A percentile compares a stretch with the other conserved stretches of the same genome.
phyloP scores from a whole-genome alignment of 129 eudicot genomes.

The Kitagawia praeruptora region DNA sequence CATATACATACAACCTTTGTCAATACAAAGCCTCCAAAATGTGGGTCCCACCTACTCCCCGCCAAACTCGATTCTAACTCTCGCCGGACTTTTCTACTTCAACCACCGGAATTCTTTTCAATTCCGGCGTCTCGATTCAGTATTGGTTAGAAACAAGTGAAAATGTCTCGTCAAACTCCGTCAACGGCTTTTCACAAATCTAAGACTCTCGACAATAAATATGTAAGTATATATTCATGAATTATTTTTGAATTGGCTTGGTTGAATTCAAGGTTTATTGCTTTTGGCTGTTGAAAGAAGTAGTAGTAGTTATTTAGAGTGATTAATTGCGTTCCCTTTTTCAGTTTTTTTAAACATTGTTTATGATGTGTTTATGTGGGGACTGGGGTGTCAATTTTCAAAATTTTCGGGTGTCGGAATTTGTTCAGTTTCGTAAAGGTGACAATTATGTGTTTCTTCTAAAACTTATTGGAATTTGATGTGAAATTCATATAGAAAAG shows the following conservation, averaged over 20 bases:
- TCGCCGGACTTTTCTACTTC: neutral
- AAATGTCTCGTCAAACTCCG: constrained; percentile 69
- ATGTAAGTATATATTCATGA: constrained; percentile 34
- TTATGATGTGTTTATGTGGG: neutral
- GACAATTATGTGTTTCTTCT: neutral
- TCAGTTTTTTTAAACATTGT: neutral
- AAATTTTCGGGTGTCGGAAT: neutral
- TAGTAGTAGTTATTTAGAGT: too few relatives aligned
- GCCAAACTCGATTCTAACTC: too few relatives aligned
- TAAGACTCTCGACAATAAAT: constrained; percentile 90
- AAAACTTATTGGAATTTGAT: neutral
- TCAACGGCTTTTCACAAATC: constrained; percentile 68
- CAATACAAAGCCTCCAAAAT: neutral
- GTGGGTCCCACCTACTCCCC: neutral
- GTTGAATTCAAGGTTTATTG: neutral
- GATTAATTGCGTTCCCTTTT: neutral
- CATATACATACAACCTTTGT: neutral
- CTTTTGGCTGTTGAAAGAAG: neutral
- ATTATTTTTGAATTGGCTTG: neutral
- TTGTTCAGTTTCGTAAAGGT: neutral
- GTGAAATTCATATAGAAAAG: neutral
- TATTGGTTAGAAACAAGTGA: constrained; percentile 11
- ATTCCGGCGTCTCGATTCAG: neutral
- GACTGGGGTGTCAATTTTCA: neutral
- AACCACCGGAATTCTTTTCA: neutral